A percentile compares a stretch with the other conserved stretches of the same genome.
These are phyloP conservation scores for Fraxinus platypoda DNA, from an alignment of 305 asterid species.

Conservation along the genomic window DNA sequence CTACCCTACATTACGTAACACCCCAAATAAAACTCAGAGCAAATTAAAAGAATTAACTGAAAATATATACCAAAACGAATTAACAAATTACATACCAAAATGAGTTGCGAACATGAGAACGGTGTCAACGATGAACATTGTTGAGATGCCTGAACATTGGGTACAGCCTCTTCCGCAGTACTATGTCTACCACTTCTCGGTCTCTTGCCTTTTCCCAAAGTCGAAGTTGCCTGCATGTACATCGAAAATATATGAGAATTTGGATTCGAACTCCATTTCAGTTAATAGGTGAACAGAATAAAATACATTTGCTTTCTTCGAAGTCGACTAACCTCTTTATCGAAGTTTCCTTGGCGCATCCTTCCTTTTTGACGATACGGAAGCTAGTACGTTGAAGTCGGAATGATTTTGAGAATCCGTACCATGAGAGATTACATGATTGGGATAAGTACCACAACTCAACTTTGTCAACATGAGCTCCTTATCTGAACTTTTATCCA, in stretches of 20 bases:
- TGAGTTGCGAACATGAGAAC: background rate
- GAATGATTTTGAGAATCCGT: too few relatives aligned
- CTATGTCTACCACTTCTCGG: too few relatives aligned
- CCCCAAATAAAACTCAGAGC: background rate
- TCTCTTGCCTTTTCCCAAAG: too few relatives aligned
- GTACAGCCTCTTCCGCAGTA: too few relatives aligned
- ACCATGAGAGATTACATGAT: too few relatives aligned
- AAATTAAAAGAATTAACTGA: background rate
- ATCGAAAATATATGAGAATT: background rate
- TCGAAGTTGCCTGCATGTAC: background rate
- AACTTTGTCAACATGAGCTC: background rate
- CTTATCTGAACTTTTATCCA: background rate
- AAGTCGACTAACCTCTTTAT: background rate
- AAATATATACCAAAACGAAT: too few relatives aligned
- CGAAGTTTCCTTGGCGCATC: background rate
- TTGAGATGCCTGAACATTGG: too few relatives aligned
- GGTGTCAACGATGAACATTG: too few relatives aligned
- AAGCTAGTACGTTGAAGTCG: too few relatives aligned
- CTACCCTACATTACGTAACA: background rate
- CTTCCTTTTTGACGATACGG: too few relatives aligned
- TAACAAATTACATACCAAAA: too few relatives aligned
- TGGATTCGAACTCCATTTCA: background rate
- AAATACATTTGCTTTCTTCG: background rate
- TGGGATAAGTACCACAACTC: background rate
- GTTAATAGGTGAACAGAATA: background rate